Base-by-base conservation (phyloP, 1,139 yeast genomes). In the Taiozyma onychis region DNA sequence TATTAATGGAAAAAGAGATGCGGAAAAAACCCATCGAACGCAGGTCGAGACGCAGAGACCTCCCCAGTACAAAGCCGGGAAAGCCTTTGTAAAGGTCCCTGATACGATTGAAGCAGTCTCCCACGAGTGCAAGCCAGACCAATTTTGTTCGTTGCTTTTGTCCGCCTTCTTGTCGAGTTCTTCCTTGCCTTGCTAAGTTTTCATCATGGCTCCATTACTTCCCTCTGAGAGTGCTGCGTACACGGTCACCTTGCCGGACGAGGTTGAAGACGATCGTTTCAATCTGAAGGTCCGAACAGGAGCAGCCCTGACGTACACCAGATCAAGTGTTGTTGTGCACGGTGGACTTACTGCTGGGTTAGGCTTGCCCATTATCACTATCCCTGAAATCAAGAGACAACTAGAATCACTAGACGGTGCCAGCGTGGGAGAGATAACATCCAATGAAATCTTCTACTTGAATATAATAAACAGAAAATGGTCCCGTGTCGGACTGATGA, bases 261-360 rank as follows among this genome's bases (percentile, higher is more conserved):
- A 50, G 41, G 49, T 52, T 16, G 57, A 52, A 5, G 63, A 61
- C 45, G 58, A 60, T 22, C 54, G 63, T 14, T 43, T 46, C 18
- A 58, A 56, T 26, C 68, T 85, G 53, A 80, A 78, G 52, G 78
- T 77, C 43, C 72, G 91, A 53, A 82, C 88, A 1, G 93, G 93
- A 13, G 78, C 88, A 2, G 80, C 88, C 1, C 69, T 83, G 3
- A 70, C 78, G 3, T 70, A 82, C 16, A 73, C 75, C 47, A 77
- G 81, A 57, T 83, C 90, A 16, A 70, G 81, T 49, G 73, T 85
- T 2, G 75, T 81, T 46, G 80, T 80, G 0, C 79, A 74, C 60
- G 91, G 90, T n/a, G 93, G 93, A 0, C 65, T 82, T n/a, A 77
- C 82, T 1, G 67, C 80, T 24, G 86, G 85, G 1, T 60, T 83